Conservation (phyloP, 805 yeast genomes). For the Starmerella floricola region DNA sequence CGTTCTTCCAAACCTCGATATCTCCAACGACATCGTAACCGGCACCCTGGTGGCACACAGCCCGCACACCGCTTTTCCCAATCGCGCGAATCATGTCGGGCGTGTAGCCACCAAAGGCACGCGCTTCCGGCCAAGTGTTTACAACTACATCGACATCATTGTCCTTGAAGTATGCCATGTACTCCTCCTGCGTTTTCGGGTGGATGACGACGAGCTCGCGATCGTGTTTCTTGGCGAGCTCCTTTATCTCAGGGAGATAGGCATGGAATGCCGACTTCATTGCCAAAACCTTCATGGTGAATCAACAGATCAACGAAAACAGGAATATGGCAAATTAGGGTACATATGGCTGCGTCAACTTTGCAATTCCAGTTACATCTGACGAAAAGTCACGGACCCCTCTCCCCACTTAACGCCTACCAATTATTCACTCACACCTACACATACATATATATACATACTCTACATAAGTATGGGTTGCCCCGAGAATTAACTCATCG, state of each 20-base stretch:
- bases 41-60: slow-evolving; percentile 42
- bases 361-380: too few species aligned
- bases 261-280: slow-evolving; percentile 7
- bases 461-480: too few species aligned
- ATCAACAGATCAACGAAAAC: neutral
- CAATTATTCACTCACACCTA: too few species aligned
- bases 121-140: slow-evolving; percentile 20
- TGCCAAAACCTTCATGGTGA: slow-evolving; percentile 5
- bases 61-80: slow-evolving; percentile 21
- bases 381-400: too few species aligned
- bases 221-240: slow-evolving; percentile 7
- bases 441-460: too few species aligned
- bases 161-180: slow-evolving; percentile 11
- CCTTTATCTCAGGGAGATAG: slow-evolving; percentile 2
- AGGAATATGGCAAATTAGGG: too few species aligned
- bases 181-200: slow-evolving; percentile 18
- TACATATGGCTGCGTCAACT: too few species aligned
- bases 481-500: too few species aligned
- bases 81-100: slow-evolving; percentile 17
- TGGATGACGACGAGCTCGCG: slow-evolving; percentile 12
- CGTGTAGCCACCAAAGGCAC: slow-evolving; percentile 19
- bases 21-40: slow-evolving; percentile 46
- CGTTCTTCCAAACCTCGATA: slow-evolving; percentile 32
- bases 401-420: too few species aligned
- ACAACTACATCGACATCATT: slow-evolving; percentile 18